A percentile compares a stretch with the other conserved stretches of the same genome.
These are phyloP conservation scores for Apiotrichum montevideense DNA, from an alignment of 1,284 basidiomycete species.

Conservation along the genomic window DNA sequence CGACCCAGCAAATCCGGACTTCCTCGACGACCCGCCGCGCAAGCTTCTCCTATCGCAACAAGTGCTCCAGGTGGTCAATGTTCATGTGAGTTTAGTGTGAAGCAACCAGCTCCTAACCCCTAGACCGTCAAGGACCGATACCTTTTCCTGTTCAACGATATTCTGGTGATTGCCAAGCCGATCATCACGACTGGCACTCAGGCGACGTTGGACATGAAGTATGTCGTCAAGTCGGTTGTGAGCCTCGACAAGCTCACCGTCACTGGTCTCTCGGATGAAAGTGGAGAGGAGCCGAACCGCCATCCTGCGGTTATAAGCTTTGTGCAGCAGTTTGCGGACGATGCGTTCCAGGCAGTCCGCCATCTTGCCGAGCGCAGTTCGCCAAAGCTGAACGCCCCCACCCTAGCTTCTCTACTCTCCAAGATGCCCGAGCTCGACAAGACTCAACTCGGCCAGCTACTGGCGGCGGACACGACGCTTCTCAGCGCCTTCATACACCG, in stretches of 20 bases:
- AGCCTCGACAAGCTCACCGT: slow-evolving; percentile 56
- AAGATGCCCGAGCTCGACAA: slow-evolving; percentile 78
- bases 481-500: slow-evolving; percentile 77
- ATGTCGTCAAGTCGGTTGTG: slow-evolving; percentile 80
- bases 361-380: slow-evolving; percentile 54
- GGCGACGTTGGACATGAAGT: slow-evolving; percentile 71
- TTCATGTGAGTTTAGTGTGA: background rate
- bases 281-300: slow-evolving; percentile 37
- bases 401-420: slow-evolving; percentile 76
- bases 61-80: slow-evolving; percentile 75
- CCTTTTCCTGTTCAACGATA: slow-evolving; percentile 89
- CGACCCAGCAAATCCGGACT: slow-evolving; percentile 58
- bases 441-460: slow-evolving; percentile 71
- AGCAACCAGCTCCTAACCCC: background rate
- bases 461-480: slow-evolving; percentile 66
- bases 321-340: slow-evolving; percentile 63
- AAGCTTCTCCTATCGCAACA: slow-evolving; percentile 77
- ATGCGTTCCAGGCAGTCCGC: slow-evolving; percentile 65
- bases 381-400: slow-evolving; percentile 56
- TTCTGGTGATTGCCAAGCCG: slow-evolving; percentile 70
- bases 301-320: slow-evolving; percentile 64
- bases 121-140: slow-evolving; percentile 89
- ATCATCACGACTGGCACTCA: slow-evolving; percentile 52
- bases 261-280: slow-evolving; percentile 31
- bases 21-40: slow-evolving; percentile 76